Evolutionary conservation across 257 asterid genomes (phyloP).

Genomic region (Nicotiana knightiana): DNA sequence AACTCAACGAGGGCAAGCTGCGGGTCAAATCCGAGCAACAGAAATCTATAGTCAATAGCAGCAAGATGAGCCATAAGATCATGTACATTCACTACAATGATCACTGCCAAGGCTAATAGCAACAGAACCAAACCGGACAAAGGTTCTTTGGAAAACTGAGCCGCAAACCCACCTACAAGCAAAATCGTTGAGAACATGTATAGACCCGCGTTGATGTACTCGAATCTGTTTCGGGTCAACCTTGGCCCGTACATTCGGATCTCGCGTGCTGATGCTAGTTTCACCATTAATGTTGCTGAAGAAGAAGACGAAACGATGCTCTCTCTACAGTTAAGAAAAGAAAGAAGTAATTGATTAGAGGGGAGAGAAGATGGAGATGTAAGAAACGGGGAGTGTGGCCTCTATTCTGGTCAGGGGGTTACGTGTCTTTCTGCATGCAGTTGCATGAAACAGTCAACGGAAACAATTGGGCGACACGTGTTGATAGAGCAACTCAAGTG

Average conservation of each 20-base stretch:
- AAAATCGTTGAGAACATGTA: constrained; percentile 65
- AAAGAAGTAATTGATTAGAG: too few species aligned
- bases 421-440: constrained; percentile 41
- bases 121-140: constrained; percentile 63
- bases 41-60: constrained; percentile 51
- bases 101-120: constrained; percentile 36
- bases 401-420: background rate
- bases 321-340: too few species aligned
- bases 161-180: constrained; percentile 58
- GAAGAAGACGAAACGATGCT: background rate
- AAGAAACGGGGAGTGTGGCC: background rate
- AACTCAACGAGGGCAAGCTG: constrained; percentile 75
- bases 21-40: constrained; percentile 45
- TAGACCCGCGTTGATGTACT: constrained; percentile 83
- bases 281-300: constrained; percentile 52
- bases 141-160: constrained; percentile 55
- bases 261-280: constrained; percentile 82
- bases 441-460: background rate
- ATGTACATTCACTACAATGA: constrained; percentile 53
- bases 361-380: background rate
- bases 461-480: background rate
- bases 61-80: constrained; percentile 86
- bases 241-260: constrained; percentile 73
- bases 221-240: constrained; percentile 44
- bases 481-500: too few species aligned